Evolutionary conservation across 2,329 filamentous ascomycete genomes (phyloP), one percentile per base, ranked within the genome.

Genomic region (Diaporthe citrichinensis): DNA sequence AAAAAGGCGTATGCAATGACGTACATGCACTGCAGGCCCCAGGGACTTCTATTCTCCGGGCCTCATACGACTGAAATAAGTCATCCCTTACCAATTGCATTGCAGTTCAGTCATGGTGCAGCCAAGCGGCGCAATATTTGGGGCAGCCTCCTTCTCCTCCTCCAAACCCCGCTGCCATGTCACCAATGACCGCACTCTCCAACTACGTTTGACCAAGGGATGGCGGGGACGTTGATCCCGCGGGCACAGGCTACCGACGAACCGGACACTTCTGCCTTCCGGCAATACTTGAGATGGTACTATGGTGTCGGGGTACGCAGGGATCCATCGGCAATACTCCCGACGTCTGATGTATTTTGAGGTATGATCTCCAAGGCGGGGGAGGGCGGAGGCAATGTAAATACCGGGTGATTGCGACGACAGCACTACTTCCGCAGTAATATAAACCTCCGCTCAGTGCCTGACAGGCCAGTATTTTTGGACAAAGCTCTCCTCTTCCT

Each of bases 71-170:
- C 6, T 51, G 20, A n/a, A 8, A n/a, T 62, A 74, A 74, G 69
- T 74, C 58, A 72, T 36, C 20, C 53, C 58, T 71, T 72, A 74
- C 58, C 53, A 59, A 72, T 74, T 72, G 75, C 55, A 65, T 72
- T 65, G 57, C 72, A 53, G 15, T 55, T 39, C 58, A 49, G 57
- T 39, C 39, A 41, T 14, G n/a, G 39, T 68, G 62, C 62, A 39
- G 62, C 62, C 62, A 68, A 53, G 65, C 53, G 46, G 28, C 23
- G 49, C 15, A 68, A 23, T 68, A 31, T 72, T 72, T 46, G 69
- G n/a, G 23, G 53, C 81, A 6, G 31, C 51, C 51, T 28, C 17
- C 49, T 31, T 44, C 58, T 53, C 46, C 62, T 68, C 65, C 65
- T n/a, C 39, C 36, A 44, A 41, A 71, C 51, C 68, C 68, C 36